Conservation (phyloP, 208 protist genomes). For the Blastocrithidia nonstop region DNA sequence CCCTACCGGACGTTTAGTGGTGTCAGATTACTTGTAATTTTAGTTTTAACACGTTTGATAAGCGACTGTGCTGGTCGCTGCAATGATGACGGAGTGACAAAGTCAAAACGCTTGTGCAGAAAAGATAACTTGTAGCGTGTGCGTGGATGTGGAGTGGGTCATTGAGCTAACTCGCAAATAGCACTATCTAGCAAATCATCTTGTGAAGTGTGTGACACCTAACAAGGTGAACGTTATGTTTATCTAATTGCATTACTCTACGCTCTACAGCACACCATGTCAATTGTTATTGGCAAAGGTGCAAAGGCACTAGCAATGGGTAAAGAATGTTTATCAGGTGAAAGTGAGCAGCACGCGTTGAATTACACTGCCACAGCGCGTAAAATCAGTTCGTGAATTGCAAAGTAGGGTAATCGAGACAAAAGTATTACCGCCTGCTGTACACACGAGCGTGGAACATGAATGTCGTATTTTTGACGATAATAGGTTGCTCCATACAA, state of each 20-base stretch:
- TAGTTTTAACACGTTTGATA: background rate
- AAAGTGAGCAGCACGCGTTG: conserved; percentile 66
- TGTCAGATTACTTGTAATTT: background rate
- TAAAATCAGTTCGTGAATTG: conserved; percentile 67
- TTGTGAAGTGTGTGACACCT: no score
- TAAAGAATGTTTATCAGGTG: conserved; percentile 49
- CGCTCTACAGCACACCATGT: no score
- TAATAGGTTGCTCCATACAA: conserved; percentile 72
- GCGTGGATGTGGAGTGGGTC: conserved; percentile 67
- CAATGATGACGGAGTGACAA: conserved; percentile 49
- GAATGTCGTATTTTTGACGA: conserved; percentile 60
- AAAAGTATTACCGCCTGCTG: conserved; percentile 77
- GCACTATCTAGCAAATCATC: conserved; percentile 44
- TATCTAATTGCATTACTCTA: no score
- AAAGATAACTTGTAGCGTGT: conserved; percentile 55
- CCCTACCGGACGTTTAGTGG: conserved; percentile 5
- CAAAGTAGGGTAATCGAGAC: conserved; percentile 53
- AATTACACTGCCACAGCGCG: conserved; percentile 64
- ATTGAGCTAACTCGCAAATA: conserved; percentile 40
- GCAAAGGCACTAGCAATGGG: conserved; percentile 45
- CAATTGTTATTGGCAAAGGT: conserved; percentile 32
- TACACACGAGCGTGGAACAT: conserved; percentile 68
- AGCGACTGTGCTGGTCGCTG: conserved; percentile 1
- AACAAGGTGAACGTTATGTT: no score
- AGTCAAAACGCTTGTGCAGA: conserved; percentile 47